Evolutionary conservation across 2,329 filamentous ascomycete species (phyloP).

Genomic region (Chrysoporthe cubensis): DNA sequence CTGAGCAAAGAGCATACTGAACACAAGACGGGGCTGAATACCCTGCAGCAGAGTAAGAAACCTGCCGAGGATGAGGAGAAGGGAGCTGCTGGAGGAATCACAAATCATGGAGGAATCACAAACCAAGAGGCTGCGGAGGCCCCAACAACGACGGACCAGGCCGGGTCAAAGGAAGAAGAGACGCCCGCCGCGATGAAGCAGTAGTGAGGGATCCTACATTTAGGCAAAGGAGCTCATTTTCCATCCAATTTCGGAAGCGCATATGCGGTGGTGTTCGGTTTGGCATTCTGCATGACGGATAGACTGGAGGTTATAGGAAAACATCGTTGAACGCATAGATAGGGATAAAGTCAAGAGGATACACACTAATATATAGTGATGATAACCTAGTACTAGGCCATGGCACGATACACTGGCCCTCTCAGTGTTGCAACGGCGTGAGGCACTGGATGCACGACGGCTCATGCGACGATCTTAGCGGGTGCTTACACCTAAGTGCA

Average conservation of each 20-base stretch:
- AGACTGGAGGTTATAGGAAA: background rate
- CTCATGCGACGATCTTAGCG: background rate
- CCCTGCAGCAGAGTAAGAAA: conserved; percentile 42
- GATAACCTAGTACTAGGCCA: background rate
- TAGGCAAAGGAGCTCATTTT: background rate
- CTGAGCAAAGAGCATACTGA: conserved; percentile 61
- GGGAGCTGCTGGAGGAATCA: conserved; percentile 3
- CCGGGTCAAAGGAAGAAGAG: background rate
- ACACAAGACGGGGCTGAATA: conserved; percentile 60
- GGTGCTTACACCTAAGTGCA: background rate
- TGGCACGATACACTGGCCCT: background rate
- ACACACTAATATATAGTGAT: background rate
- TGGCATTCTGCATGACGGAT: background rate
- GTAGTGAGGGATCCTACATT: background rate
- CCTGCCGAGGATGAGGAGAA: conserved; percentile 35
- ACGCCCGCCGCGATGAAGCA: background rate
- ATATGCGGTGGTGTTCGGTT: background rate
- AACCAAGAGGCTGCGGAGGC: background rate
- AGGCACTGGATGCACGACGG: background rate
- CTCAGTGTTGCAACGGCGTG: background rate
- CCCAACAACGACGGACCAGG: background rate
- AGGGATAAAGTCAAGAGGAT: background rate
- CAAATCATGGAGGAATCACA: background rate
- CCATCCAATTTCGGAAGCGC: background rate
- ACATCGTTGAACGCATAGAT: background rate